phyloP scores from a whole-genome alignment of 768 basidiomycete species.

The Inosperma sp. region DNA sequence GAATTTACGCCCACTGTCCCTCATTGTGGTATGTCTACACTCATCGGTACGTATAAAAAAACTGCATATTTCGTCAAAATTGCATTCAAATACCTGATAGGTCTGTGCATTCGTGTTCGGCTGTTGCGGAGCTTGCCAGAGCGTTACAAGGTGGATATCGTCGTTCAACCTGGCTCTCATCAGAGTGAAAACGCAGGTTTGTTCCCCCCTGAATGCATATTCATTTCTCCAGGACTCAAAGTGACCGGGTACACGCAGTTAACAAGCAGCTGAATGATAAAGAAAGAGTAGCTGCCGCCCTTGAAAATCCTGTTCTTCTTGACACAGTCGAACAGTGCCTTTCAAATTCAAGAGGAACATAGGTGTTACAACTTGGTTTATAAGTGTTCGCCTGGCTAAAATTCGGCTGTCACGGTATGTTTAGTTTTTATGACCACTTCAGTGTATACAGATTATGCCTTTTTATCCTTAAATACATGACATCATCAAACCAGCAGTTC shows the following conservation, averaged over 20 bases:
- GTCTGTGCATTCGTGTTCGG: conserved; percentile 92
- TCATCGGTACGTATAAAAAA: conserved; percentile 64
- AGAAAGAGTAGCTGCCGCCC: conserved; percentile 93
- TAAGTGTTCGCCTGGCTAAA: not conserved
- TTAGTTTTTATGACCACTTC: no score
- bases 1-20: conserved; percentile 98
- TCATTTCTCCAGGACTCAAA: no score
- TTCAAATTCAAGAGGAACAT: conserved; percentile 27
- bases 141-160: conserved; percentile 92
- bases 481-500: no score
- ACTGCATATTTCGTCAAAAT: not conserved
- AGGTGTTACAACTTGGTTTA: not conserved
- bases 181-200: conserved; percentile 87
- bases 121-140: conserved; percentile 84
- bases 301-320: conserved; percentile 85
- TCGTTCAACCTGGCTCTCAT: conserved; percentile 90
- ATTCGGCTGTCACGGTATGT: no score
- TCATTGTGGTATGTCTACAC: conserved; percentile 95
- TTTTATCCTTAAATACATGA: no score
- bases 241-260: conserved; percentile 54
- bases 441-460: no score
- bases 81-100: conserved; percentile 34
- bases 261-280: conserved; percentile 99
- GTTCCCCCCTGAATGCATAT: no score
- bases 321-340: conserved; percentile 78